Percentiles rank a stretch among this genome's conserved stretches.
Conservation (phyloP, 345 rosid species). For the Linum lewisii region DNA sequence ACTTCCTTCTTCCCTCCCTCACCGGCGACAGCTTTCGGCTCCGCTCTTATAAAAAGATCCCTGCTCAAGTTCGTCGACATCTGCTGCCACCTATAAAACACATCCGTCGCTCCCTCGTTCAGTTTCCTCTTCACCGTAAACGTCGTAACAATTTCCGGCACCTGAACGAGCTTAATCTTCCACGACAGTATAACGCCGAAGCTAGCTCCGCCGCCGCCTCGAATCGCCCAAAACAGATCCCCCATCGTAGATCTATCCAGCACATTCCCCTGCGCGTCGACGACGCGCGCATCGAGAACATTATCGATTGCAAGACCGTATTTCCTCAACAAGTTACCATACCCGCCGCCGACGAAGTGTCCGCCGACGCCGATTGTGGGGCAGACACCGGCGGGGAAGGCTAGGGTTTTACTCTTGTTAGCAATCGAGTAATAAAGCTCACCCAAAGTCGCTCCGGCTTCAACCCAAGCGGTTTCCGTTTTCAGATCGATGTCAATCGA, state of each 20-base stretch:
- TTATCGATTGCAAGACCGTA: slow-evolving; percentile 2
- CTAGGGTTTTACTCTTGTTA: neutral
- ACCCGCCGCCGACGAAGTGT: slow-evolving; percentile 7
- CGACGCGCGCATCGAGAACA: neutral
- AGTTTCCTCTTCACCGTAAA: neutral
- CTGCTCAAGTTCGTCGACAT: neutral
- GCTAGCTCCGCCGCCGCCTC: slow-evolving; percentile 3
- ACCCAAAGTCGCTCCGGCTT: slow-evolving; percentile 1
- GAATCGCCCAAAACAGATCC: slow-evolving; percentile 3
- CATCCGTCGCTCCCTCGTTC: neutral
- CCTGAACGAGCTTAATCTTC: neutral
- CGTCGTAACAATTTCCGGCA: neutral
- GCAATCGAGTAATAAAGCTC: slow-evolving; percentile 2
- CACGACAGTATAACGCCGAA: neutral
- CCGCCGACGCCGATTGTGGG: slow-evolving; percentile 6
- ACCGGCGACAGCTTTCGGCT: neutral
- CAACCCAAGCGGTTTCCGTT: slow-evolving; percentile 1
- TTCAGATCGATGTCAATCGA: neutral
- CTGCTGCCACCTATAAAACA: slow-evolving; percentile 10
- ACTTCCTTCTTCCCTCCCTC: neutral
- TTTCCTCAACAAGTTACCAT: slow-evolving; percentile 5
- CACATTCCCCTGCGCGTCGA: neutral
- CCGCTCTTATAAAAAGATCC: slow-evolving; percentile 12
- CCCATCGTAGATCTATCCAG: slow-evolving; percentile 1
- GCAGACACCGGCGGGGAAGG: slow-evolving; percentile 8